Percentiles rank a stretch among this genome's conserved stretches.
Evolutionary conservation across 331 rosid genomes (phyloP).

Genomic region (Phaseolus coccineus): DNA sequence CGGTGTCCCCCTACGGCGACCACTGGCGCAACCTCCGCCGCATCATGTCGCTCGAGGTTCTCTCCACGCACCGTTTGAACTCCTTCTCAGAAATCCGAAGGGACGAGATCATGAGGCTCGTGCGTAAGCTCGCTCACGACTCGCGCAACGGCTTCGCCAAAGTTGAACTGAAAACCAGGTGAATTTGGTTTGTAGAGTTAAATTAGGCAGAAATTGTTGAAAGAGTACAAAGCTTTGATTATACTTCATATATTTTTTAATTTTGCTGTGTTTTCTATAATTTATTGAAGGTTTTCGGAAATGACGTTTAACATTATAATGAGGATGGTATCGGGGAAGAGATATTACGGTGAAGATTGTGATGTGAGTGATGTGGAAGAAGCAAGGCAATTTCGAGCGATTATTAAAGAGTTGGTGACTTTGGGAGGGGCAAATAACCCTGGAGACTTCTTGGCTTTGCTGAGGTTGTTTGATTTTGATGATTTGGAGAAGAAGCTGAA

Average conservation of each 20-base stretch:
- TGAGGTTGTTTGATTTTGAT: constrained; percentile 8
- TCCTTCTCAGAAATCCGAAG: constrained; percentile 39
- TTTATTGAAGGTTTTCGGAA: not conserved
- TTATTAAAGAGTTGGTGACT: not conserved
- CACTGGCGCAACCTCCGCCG: constrained; percentile 85
- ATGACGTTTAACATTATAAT: constrained; percentile 1
- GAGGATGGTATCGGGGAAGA: constrained; percentile 6
- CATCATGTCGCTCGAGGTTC: constrained; percentile 60
- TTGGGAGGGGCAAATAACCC: not conserved
- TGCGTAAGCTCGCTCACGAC: constrained; percentile 35
- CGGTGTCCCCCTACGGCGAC: constrained; percentile 53
- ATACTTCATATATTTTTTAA: not conserved
- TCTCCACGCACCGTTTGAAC: constrained; percentile 48
- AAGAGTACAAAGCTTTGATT: too few relatives aligned
- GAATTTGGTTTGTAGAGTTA: too few relatives aligned
- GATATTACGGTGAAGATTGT: not conserved
- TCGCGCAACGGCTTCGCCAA: constrained; percentile 25
- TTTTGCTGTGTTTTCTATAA: not conserved
- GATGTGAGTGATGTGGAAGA: not conserved
- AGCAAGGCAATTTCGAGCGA: not conserved
- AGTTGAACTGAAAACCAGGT: constrained; percentile 44
- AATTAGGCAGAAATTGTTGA: too few relatives aligned
- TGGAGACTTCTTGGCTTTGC: not conserved
- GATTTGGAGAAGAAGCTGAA: not conserved
- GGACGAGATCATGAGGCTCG: constrained; percentile 49